Evolutionary conservation across 768 basidiomycete genomes (phyloP), one percentile per base, ranked within the genome.

Genomic region (Saitozyma sp.): DNA sequence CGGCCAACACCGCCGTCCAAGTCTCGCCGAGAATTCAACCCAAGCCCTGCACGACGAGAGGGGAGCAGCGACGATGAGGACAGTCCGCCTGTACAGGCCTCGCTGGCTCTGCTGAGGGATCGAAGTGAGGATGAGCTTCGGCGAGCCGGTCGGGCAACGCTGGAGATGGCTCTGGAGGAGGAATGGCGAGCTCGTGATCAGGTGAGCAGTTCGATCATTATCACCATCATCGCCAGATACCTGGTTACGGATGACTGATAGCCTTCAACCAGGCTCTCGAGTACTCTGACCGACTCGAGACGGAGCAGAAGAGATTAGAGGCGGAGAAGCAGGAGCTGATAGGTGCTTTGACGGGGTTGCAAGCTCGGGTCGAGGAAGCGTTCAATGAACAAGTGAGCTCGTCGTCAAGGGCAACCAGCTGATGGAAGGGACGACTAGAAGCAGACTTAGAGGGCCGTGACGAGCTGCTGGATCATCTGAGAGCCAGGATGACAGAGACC

Each of bases 391-490:
- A 69, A 65, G 72, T 76, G 40, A 48, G 70, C 50, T 9, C 9
- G 42, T 29, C 16, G 9, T 20, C 16, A 10, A 48, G 6, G 16
- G 42, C 8, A 0, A 40, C 50, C 13, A 8, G 56, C 62, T 63
- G 50, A 65, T 54, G 16, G 2, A 45, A 71, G 70, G 62, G 60
- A 19, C 68, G 68, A 17, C 67, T 78, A 38, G 76, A 78, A 51
- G 63, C 68, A 40, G 74, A 75, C 51, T 40, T 76, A 13, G 66
- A 73, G 41, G 70, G 63, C 38, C 56, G 68, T 9, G 63, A 71
- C 40, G 69, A 71, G 45, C 50, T 74, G 8, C 52, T 74, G 6
- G 74, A 73, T 8, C 56, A 63, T 42, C 29, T 74, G 9, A 39
- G 66, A 45, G 54, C 51, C 43, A 59, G 71, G 20, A 51, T 73